These are phyloP conservation scores for Cnidoscolus chayamansa DNA, from an alignment of 441 rosid species.

Conservation along the genomic window DNA sequence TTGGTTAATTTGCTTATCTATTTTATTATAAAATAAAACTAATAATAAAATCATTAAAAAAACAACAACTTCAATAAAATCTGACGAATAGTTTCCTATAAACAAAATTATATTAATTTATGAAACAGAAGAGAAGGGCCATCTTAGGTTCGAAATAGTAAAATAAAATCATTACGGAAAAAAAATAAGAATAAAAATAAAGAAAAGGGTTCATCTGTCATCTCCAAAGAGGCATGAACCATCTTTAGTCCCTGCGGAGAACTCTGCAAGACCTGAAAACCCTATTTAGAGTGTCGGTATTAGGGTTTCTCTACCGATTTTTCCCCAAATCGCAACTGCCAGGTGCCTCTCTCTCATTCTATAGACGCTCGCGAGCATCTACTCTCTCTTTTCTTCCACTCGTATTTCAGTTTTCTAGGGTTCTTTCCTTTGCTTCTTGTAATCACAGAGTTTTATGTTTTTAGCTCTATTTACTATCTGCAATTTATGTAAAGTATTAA, in stretches of 20 bases:
- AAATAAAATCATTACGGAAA: no score
- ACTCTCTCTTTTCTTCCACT: neutral
- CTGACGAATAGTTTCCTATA: no score
- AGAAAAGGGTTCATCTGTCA: neutral
- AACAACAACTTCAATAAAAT: no score
- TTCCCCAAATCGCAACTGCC: neutral
- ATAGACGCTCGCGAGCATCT: no score
- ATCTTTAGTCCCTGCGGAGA: neutral
- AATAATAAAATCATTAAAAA: no score
- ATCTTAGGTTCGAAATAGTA: no score
- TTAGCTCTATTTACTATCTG: neutral
- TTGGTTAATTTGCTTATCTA: no score
- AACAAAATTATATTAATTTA: no score
- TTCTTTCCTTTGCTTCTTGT: neutral
- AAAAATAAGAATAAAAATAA: neutral
- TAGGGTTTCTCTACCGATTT: neutral
- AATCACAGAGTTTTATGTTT: neutral
- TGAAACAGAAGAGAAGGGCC: no score
- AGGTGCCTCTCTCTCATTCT: conserved; percentile 10
- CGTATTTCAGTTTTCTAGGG: neutral
- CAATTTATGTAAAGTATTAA: neutral
- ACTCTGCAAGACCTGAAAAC: conserved; percentile 12
- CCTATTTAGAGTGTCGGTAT: neutral
- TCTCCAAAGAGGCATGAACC: neutral
- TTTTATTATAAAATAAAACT: no score